A percentile compares a stretch with the other conserved stretches of the same genome.
Evolutionary conservation across 2,329 filamentous ascomycete species (phyloP).

Genomic region (Penicillium sp.): DNA sequence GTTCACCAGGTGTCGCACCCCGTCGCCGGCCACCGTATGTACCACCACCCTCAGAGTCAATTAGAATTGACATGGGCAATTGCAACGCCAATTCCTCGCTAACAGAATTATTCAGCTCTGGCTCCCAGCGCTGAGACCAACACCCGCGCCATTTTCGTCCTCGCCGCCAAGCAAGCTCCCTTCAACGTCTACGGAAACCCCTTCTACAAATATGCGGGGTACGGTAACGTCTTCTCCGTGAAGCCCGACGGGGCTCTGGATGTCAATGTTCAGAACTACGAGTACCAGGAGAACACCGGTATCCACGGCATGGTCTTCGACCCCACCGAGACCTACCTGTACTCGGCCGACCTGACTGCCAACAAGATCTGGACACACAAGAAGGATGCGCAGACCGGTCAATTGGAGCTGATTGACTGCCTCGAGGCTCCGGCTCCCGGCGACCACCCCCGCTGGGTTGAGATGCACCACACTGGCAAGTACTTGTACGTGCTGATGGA

Average conservation of each 20-base stretch:
- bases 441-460: constrained; percentile 87
- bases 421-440: constrained; percentile 68
- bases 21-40: constrained; percentile 71
- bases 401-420: constrained; percentile 68
- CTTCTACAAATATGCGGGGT: constrained; percentile 83
- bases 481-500: constrained; percentile 89
- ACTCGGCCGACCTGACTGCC: constrained; percentile 50
- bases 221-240: constrained; percentile 67
- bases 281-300: constrained; percentile 45
- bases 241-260: constrained; percentile 42
- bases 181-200: constrained; percentile 87
- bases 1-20: constrained; percentile 72
- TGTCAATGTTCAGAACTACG: constrained; percentile 47
- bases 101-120: constrained; percentile 51
- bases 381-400: constrained; percentile 62
- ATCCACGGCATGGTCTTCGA: constrained; percentile 53
- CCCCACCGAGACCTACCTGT: constrained; percentile 45
- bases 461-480: constrained; percentile 73
- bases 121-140: constrained; percentile 71
- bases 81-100: not conserved
- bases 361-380: constrained; percentile 75
- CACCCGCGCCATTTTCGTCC: constrained; percentile 85
- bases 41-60: not conserved
- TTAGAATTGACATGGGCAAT: not conserved
- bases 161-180: constrained; percentile 74